A percentile compares a stretch with the other conserved stretches of the same genome.
These are phyloP conservation scores for Penicillium vulpinum DNA, from an alignment of 2,329 filamentous ascomycete genomes.

Conservation along the genomic window DNA sequence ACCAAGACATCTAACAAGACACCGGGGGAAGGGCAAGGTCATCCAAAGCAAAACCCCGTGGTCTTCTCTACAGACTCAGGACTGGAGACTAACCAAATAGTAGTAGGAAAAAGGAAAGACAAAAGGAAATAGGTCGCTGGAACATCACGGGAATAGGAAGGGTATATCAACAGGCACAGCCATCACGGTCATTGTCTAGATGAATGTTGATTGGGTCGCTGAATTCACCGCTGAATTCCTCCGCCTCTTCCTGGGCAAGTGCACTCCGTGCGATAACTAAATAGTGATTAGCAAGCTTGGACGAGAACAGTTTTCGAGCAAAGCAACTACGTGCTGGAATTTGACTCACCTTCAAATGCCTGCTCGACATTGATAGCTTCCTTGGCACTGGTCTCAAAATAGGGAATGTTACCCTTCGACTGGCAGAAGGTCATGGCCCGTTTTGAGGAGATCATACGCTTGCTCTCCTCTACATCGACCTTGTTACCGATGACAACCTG, in stretches of 20 bases:
- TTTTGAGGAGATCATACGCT: slow-evolving; percentile 94
- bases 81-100: slow-evolving; percentile 12
- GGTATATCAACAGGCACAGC: slow-evolving; percentile 77
- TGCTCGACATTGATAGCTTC: slow-evolving; percentile 98
- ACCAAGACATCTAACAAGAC: slow-evolving; percentile 19
- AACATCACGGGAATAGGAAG: slow-evolving; percentile 27
- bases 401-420: slow-evolving; percentile 94
- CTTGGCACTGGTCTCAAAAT: slow-evolving; percentile 99
- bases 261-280: slow-evolving; percentile 94
- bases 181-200: slow-evolving; percentile 88
- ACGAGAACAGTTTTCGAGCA: background rate
- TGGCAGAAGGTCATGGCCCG: slow-evolving; percentile 96
- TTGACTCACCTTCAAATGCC: slow-evolving; percentile 66
- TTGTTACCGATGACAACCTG: slow-evolving; percentile 97
- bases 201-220: slow-evolving; percentile 98
- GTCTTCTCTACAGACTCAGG: slow-evolving; percentile 18
- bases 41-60: slow-evolving; percentile 4
- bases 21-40: background rate
- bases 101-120: slow-evolving; percentile 15
- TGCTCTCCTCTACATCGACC: slow-evolving; percentile 97
- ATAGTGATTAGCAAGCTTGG: background rate
- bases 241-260: slow-evolving; percentile 92
- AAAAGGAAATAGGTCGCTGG: slow-evolving; percentile 24
- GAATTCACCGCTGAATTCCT: slow-evolving; percentile 97
- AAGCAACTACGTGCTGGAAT: background rate